Evolutionary conservation across 2,329 filamentous ascomycete species (phyloP).

Genomic region (Clonostachys sp.): DNA sequence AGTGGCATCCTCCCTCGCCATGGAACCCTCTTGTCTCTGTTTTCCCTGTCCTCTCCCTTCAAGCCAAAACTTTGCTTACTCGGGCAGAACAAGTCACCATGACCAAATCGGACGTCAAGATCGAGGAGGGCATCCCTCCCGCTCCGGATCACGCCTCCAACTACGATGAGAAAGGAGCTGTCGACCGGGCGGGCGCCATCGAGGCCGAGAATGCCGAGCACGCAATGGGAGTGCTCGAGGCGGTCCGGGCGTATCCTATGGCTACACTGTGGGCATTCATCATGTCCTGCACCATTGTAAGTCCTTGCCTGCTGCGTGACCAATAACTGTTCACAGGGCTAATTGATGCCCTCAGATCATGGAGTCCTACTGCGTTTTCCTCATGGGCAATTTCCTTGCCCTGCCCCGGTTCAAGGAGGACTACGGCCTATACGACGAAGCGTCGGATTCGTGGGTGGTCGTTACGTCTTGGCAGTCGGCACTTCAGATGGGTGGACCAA

Average conservation of each 20-base stretch:
- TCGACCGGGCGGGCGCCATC: conserved; percentile 7
- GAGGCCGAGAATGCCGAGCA: conserved; percentile 34
- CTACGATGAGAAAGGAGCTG: neutral
- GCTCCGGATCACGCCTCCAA: conserved; percentile 1
- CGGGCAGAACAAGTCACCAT: too few species aligned
- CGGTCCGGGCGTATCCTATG: conserved; percentile 32
- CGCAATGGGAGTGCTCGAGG: conserved; percentile 28
- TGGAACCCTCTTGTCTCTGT: too few species aligned
- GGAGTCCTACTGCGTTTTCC: conserved; percentile 44
- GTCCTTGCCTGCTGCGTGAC: conserved; percentile 7
- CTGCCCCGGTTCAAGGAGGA: conserved; percentile 25
- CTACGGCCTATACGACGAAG: conserved; percentile 24
- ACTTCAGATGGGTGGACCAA: conserved; percentile 20
- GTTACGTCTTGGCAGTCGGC: conserved; percentile 20
- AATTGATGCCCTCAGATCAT: conserved; percentile 30
- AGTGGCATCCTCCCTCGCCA: too few species aligned
- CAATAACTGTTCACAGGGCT: neutral
- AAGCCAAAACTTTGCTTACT: too few species aligned
- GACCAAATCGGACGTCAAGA: too few species aligned
- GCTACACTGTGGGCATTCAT: conserved; percentile 40
- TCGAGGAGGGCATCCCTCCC: neutral
- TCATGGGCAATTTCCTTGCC: conserved; percentile 24
- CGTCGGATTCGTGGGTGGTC: conserved; percentile 11
- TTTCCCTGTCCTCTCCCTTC: too few species aligned
- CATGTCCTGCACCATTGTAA: conserved; percentile 45